Percentiles rank a stretch among this genome's conserved stretches.
These are phyloP conservation scores for Bassia scoparia DNA, from an alignment of 148 eudicot genomes.

Conservation along the genomic window DNA sequence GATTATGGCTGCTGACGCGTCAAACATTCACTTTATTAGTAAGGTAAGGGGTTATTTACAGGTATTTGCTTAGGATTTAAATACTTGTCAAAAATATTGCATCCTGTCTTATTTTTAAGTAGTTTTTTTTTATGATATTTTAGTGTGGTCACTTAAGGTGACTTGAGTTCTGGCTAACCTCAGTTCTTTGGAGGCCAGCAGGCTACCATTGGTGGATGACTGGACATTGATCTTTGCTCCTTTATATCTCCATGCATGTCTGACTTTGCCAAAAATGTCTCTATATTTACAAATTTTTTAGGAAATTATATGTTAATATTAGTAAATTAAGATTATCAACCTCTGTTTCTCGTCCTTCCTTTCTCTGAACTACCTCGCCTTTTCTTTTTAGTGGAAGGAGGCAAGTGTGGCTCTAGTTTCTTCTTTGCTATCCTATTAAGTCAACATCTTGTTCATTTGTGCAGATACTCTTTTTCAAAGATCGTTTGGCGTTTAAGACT, in stretches of 20 bases:
- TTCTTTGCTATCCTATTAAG: neutral
- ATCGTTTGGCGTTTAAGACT: slow-evolving; percentile 44
- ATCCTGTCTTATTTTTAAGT: too few relatives aligned
- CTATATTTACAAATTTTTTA: neutral
- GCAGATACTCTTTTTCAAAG: slow-evolving; percentile 58
- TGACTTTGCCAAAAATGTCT: neutral
- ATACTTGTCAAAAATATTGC: neutral
- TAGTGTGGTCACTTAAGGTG: too few relatives aligned
- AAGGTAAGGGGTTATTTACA: slow-evolving; percentile 39
- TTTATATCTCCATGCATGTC: neutral
- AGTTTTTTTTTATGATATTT: too few relatives aligned
- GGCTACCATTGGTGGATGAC: too few relatives aligned
- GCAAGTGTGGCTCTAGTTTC: neutral
- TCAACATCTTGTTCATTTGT: slow-evolving; percentile 15
- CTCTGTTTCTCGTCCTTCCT: neutral
- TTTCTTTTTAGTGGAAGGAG: neutral
- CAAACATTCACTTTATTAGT: slow-evolving; percentile 52
- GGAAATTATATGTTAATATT: too few relatives aligned
- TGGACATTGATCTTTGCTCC: neutral
- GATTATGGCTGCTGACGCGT: slow-evolving; percentile 73
- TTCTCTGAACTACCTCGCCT: neutral
- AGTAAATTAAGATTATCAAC: too few relatives aligned
- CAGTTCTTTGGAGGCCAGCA: neutral
- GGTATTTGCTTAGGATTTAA: neutral
- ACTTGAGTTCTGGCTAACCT: too few relatives aligned